Evolutionary conservation across 2,329 filamentous ascomycete species (phyloP), one percentile per base, ranked within the genome.

Genomic region (Domatiomyces globalis): DNA sequence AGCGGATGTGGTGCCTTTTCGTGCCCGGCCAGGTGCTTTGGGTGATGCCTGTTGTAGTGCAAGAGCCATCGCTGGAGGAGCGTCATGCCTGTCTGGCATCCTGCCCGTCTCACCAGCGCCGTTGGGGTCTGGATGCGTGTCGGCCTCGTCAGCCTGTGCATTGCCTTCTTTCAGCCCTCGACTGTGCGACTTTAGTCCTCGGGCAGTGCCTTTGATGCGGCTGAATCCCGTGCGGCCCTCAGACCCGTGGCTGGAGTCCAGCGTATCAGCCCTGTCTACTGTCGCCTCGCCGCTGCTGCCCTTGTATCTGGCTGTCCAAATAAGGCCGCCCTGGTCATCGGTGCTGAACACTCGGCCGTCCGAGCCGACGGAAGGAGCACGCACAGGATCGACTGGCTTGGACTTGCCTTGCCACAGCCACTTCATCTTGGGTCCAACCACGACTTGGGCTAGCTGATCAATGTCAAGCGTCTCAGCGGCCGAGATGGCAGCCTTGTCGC

Each of bases 401-500:
- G 86, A 78, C 65, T 95, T 96, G 15, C 90, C 92, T 55, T 86
- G 77, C 92, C 92, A 98, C 1, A 98, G 74, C 87, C 89, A 96
- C 66, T 94, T 95, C 15, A 86, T 76, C 51, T 85, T 79, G 64
- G 92, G 86, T 33, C 92, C 90, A 55, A 82, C 83, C 0, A 84
- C 79, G 22, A 94, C 73, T 53, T 80, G 80, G 47, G 87, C 77
- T 58, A 96, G 94, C 45, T 76, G 81, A 60, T 94, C 88, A 50
- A 95, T 80, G 62, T 96, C 88, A 8, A 87, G 74, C 0, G 89
- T 96, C 69, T 98, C 92, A 36, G 95, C 83, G 61, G 95, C 90
- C 3, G 86, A 85, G 58, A 96, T 89, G 2, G 87, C 87, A 51
- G 83, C 87, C 67, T 94, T 94, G 60, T 94, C 88, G 46, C 84